Evolutionary conservation across 1,284 basidiomycete species (phyloP).

Genomic region (Waitea zeae): DNA sequence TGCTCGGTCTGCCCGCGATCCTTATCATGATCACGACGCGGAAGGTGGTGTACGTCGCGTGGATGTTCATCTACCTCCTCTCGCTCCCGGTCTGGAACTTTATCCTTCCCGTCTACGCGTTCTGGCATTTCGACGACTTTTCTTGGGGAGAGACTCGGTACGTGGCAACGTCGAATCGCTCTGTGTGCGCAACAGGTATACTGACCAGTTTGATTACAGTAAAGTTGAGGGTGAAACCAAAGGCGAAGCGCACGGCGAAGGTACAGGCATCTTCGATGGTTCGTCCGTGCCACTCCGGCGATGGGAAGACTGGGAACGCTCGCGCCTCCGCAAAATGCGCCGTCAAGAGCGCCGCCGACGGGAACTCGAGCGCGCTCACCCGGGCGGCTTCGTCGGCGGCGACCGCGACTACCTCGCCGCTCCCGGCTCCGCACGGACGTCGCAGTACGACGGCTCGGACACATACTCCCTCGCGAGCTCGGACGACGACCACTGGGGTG

Average conservation of each 20-base stretch:
- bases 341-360: slow-evolving; percentile 76
- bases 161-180: slow-evolving; percentile 10
- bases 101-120: slow-evolving; percentile 84
- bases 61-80: slow-evolving; percentile 92
- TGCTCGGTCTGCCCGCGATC: slow-evolving; percentile 86
- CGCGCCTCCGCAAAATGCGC: slow-evolving; percentile 80
- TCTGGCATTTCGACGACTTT: slow-evolving; percentile 99
- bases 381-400: slow-evolving; percentile 44
- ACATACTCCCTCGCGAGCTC: slow-evolving; percentile 68
- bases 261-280: slow-evolving; percentile 36
- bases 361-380: slow-evolving; percentile 64
- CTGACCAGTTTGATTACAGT: slow-evolving; percentile 24
- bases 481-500: slow-evolving; percentile 89
- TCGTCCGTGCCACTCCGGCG: slow-evolving; percentile 72
- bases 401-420: slow-evolving; percentile 40
- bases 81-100: slow-evolving; percentile 96
- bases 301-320: slow-evolving; percentile 99
- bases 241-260: slow-evolving; percentile 58
- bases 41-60: slow-evolving; percentile 90
- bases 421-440: slow-evolving; percentile 33
- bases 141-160: slow-evolving; percentile 97
- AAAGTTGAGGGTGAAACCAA: slow-evolving; percentile 79
- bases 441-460: slow-evolving; percentile 54
- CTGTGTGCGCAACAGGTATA: background rate
- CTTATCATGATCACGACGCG: slow-evolving; percentile 89